phyloP scores from a whole-genome alignment of 495 filamentous ascomycete genomes.

The Cairneyella variabilis region DNA sequence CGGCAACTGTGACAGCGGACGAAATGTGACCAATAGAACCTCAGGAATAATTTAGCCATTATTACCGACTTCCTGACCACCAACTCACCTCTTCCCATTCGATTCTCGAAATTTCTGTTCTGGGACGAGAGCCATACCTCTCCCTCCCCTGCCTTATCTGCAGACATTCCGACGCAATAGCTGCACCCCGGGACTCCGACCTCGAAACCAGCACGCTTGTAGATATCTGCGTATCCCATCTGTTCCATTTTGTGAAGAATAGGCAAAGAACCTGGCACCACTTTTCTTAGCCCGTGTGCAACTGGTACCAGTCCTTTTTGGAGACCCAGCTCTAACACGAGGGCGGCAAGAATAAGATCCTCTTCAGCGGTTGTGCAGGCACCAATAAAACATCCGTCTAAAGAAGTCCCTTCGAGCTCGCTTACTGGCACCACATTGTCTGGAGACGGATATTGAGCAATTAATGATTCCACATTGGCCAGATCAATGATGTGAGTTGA shows the following conservation, averaged over 20 bases:
- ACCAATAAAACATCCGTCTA: constrained; percentile 48
- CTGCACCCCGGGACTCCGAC: constrained; percentile 41
- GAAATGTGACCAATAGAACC: constrained; percentile 39
- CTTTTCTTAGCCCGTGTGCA: constrained; percentile 33
- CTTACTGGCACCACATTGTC: constrained; percentile 42
- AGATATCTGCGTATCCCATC: constrained; percentile 34
- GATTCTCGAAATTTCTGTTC: constrained; percentile 45
- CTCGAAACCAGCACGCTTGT: constrained; percentile 38
- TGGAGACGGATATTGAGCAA: constrained; percentile 40
- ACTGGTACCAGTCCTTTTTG: constrained; percentile 27
- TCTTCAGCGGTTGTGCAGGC: constrained; percentile 47
- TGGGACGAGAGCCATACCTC: constrained; percentile 45
- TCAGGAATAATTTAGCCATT: constrained; percentile 10
- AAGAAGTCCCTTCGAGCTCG: constrained; percentile 25
- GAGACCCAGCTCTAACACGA: constrained; percentile 38
- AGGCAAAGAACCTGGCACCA: constrained; percentile 37
- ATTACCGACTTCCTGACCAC: background rate
- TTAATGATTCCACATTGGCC: constrained; percentile 30
- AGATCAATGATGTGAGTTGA: constrained; percentile 36
- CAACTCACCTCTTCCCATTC: constrained; percentile 41
- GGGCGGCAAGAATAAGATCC: constrained; percentile 38
- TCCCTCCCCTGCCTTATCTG: constrained; percentile 36
- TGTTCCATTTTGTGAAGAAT: constrained; percentile 34
- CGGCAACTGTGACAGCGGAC: constrained; percentile 40
- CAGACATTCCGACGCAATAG: constrained; percentile 44